phyloP scores from a whole-genome alignment of 2,329 filamentous ascomycete species.

The Aspergillus brunneoviolaceus region DNA sequence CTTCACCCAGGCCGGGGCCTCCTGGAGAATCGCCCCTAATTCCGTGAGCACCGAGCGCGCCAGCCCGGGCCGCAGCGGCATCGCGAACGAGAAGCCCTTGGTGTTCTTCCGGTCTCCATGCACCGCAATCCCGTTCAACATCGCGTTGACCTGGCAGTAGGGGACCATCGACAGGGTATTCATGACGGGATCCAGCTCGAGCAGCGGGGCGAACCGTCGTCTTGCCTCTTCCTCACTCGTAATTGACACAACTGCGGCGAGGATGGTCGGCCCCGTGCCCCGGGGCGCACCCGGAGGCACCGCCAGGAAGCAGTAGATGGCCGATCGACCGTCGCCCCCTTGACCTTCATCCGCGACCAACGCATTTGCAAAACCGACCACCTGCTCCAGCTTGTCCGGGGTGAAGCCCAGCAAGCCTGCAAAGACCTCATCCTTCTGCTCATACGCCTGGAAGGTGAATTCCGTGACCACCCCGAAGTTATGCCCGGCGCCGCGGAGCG shows the following conservation, averaged over 20 bases:
- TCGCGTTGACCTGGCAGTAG: conserved; percentile 43
- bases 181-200: conserved; percentile 39
- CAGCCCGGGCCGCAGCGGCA: conserved; percentile 41
- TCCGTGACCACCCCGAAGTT: conserved; percentile 47
- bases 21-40: conserved; percentile 29
- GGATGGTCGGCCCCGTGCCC: no score
- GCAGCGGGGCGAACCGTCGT: conserved; percentile 36
- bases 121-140: conserved; percentile 38
- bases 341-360: neutral
- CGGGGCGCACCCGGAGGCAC: no score
- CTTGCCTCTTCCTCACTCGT: neutral
- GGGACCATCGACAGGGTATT: conserved; percentile 43
- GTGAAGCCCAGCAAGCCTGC: conserved; percentile 32
- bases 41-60: conserved; percentile 32
- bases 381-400: conserved; percentile 25
- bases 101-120: conserved; percentile 44
- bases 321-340: no score
- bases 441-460: conserved; percentile 40
- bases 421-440: conserved; percentile 35
- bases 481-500: conserved; percentile 43
- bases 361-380: conserved; percentile 19
- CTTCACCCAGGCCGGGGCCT: conserved; percentile 30
- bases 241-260: neutral
- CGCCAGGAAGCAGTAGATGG: no score
- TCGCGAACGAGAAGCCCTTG: conserved; percentile 48